These are phyloP conservation scores for Lipomyces sp. DNA, from an alignment of 805 yeast species.

Conservation along the genomic window DNA sequence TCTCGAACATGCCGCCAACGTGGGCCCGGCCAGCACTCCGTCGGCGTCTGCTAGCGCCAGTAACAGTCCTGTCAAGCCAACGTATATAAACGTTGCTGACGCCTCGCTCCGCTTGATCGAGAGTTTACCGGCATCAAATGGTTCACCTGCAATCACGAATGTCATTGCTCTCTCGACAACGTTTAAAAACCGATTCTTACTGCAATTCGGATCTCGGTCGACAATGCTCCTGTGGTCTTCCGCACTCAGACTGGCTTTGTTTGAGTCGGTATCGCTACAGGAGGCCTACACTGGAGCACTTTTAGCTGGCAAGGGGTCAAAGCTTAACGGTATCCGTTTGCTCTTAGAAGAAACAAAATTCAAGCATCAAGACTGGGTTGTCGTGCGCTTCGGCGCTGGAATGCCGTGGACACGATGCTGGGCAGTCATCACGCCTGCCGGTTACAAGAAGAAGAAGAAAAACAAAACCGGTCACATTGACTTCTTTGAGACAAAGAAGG, in stretches of 20 bases:
- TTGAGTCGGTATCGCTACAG: conserved; percentile 81
- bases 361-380: conserved; percentile 91
- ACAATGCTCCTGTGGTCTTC: conserved; percentile 78
- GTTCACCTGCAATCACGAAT: conserved; percentile 28
- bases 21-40: background rate
- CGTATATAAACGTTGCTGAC: conserved; percentile 88
- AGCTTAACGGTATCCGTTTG: conserved; percentile 83
- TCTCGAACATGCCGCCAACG: conserved; percentile 55
- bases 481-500: conserved; percentile 83
- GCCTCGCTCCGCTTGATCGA: conserved; percentile 64
- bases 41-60: conserved; percentile 46
- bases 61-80: conserved; percentile 58
- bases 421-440: conserved; percentile 74
- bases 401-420: conserved; percentile 97
- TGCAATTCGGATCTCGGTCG: conserved; percentile 72
- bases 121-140: conserved; percentile 40
- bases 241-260: conserved; percentile 78
- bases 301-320: conserved; percentile 86
- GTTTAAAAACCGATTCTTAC: conserved; percentile 79
- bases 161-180: conserved; percentile 89
- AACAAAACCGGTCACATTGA: conserved; percentile 65
- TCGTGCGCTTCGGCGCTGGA: conserved; percentile 93
- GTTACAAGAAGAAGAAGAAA: conserved; percentile 51
- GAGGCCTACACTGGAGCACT: conserved; percentile 97
- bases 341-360: conserved; percentile 83